Conservation (phyloP, 805 yeast species). For the Candida xiaguanensis region DNA sequence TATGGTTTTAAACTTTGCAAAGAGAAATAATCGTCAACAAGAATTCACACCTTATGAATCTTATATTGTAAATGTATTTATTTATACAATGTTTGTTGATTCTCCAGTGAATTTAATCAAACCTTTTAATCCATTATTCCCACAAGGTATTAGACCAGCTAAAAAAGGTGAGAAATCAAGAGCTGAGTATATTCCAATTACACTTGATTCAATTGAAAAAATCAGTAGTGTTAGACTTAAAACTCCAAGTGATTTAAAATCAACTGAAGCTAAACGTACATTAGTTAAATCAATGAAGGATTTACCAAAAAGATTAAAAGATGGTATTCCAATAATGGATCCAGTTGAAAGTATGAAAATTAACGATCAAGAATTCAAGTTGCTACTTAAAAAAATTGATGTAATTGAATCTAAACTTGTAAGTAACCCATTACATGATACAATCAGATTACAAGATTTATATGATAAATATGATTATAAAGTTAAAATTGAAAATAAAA, state of each 20-base stretch:
- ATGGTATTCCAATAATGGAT: slow-evolving; percentile 87
- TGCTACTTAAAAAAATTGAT: slow-evolving; percentile 70
- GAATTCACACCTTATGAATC: slow-evolving; percentile 81
- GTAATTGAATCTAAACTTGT: slow-evolving; percentile 73
- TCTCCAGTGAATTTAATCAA: slow-evolving; percentile 81
- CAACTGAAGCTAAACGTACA: slow-evolving; percentile 53
- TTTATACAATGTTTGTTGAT: slow-evolving; percentile 72
- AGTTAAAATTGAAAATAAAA: slow-evolving; percentile 55
- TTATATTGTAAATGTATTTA: slow-evolving; percentile 80
- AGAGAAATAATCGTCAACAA: slow-evolving; percentile 57
- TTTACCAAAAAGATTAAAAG: slow-evolving; percentile 78
- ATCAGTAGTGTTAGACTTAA: slow-evolving; percentile 79
- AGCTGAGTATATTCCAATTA: slow-evolving; percentile 79
- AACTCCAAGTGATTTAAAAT: slow-evolving; percentile 72
- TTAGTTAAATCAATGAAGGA: slow-evolving; percentile 73
- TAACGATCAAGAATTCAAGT: slow-evolving; percentile 71
- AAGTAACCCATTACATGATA: slow-evolving; percentile 63
- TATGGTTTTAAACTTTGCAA: slow-evolving; percentile 71
- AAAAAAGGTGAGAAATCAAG: slow-evolving; percentile 64
- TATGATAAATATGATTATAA: slow-evolving; percentile 66
- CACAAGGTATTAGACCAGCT: slow-evolving; percentile 88
- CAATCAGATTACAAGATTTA: slow-evolving; percentile 56
- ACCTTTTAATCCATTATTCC: slow-evolving; percentile 71
- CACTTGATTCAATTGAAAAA: slow-evolving; percentile 68
- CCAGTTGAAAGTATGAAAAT: slow-evolving; percentile 93